Evolutionary conservation across 345 rosid species (phyloP), one percentile per base, ranked within the genome.

Genomic region (Gossypium mustelinum): DNA sequence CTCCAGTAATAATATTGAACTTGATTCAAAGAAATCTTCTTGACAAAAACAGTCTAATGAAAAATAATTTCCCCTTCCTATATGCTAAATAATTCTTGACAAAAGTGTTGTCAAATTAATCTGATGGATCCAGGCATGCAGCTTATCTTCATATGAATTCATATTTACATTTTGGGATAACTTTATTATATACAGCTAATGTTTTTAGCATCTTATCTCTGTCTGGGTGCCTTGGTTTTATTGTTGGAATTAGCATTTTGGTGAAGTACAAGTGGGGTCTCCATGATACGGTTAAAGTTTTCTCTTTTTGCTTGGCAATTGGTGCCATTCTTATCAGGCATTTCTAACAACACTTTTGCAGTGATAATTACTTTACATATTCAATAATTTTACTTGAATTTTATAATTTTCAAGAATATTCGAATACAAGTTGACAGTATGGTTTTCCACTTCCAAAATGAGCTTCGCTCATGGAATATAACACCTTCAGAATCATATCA

Each of bases 311-410:
- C 17, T 63, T 2, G 69, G 20, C 69, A 11, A 25, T 18, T 43
- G 70, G 70, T 65, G 70, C 50, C 25, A 9, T 63, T 64, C 70
- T 65, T 65, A 11, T 65, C 70, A 65, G 52, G 27, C 70, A 43
- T 44, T 20, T 65, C 70, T 18, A 10, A 18, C 52, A 2, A 65
- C 17, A 18, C 52, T 18, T 18, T 25, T 27, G 52, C 52, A 65
- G 27, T 43, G 44, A 64, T 41, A 10, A 29, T 61, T 20, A 18
- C 13, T 56, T 52, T 34, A 34, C 7, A 34, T 34, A 34, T 34
- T 34, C 41, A 34, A 34, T 34, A 5, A 5, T 34, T 34, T 50
- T 50, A 64, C n/a, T 41, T 43, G 13, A 34, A 34, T 5, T 34
- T 34, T 34, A 34, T 34, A 34, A 34, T 1, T 34, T 5, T 34